Evolutionary conservation across 2,329 filamentous ascomycete species (phyloP).

Genomic region (Zymoseptoria crescenta): DNA sequence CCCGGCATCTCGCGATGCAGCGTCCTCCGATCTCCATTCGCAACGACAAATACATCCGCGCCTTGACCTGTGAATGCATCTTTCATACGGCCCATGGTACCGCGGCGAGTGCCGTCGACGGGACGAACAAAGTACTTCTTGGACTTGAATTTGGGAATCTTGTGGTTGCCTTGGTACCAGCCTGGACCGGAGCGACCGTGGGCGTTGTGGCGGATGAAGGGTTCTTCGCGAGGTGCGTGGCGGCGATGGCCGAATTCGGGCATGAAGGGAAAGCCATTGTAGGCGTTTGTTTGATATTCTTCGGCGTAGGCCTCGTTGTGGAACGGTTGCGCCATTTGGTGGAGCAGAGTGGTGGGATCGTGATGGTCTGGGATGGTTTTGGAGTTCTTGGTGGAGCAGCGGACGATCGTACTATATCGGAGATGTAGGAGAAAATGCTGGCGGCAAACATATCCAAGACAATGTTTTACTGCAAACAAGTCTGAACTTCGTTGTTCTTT

Average conservation of each 20-base stretch:
- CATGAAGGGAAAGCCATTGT: constrained; percentile 20
- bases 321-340: constrained; percentile 12
- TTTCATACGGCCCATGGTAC: constrained; percentile 33
- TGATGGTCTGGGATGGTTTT: not conserved
- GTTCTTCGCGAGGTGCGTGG: constrained; percentile 20
- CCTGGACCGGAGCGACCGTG: constrained; percentile 1
- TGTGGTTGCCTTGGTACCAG: constrained; percentile 22
- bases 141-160: constrained; percentile 25
- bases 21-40: constrained; percentile 32
- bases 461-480: not conserved
- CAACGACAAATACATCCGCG: constrained; percentile 40
- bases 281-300: constrained; percentile 14
- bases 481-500: not conserved
- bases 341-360: not conserved
- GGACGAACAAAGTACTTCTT: constrained; percentile 40
- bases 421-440: not conserved
- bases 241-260: constrained; percentile 20
- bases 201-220: constrained; percentile 18
- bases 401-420: not conserved
- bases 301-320: constrained; percentile 15
- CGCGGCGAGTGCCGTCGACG: constrained; percentile 34
- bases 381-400: not conserved
- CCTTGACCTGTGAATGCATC: constrained; percentile 37
- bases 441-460: not conserved
- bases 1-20: constrained; percentile 33